A percentile compares a stretch with the other conserved stretches of the same genome.
These are phyloP conservation scores for Solanum rostratum DNA, from an alignment of 257 asterid genomes.

Conservation along the genomic window DNA sequence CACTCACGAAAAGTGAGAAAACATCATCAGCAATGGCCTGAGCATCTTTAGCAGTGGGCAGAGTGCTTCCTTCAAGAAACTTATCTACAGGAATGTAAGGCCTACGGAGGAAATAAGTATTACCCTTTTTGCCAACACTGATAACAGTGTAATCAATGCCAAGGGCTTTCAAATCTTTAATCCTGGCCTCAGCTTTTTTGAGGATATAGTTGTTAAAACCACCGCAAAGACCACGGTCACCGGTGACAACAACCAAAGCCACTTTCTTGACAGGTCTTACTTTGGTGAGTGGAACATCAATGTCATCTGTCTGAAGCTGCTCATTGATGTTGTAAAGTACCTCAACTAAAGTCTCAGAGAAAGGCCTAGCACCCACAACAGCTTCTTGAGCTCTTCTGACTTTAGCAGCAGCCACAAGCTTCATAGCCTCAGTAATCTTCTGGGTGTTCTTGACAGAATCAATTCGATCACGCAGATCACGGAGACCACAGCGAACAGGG, in stretches of 20 bases:
- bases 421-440: constrained; percentile 96
- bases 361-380: constrained; percentile 81
- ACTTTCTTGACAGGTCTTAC: constrained; percentile 79
- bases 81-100: constrained; percentile 67
- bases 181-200: constrained; percentile 61
- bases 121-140: constrained; percentile 88
- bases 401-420: constrained; percentile 93
- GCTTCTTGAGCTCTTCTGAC: constrained; percentile 94
- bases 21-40: constrained; percentile 87
- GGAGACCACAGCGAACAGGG: constrained; percentile 60
- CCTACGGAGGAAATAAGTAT: constrained; percentile 51
- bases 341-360: constrained; percentile 78
- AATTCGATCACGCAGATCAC: constrained; percentile 79
- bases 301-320: constrained; percentile 69
- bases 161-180: constrained; percentile 41
- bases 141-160: constrained; percentile 58
- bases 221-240: constrained; percentile 94
- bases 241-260: constrained; percentile 83
- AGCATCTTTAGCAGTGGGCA: constrained; percentile 91
- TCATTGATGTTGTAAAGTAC: constrained; percentile 92
- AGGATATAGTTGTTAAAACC: constrained; percentile 61
- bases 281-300: constrained; percentile 70
- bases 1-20: constrained; percentile 66
- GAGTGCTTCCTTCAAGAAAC: constrained; percentile 44
- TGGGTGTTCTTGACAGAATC: constrained; percentile 76